These are phyloP conservation scores for Kalaharituber pfeilii DNA, from an alignment of 2,329 filamentous ascomycete genomes.

Conservation along the genomic window DNA sequence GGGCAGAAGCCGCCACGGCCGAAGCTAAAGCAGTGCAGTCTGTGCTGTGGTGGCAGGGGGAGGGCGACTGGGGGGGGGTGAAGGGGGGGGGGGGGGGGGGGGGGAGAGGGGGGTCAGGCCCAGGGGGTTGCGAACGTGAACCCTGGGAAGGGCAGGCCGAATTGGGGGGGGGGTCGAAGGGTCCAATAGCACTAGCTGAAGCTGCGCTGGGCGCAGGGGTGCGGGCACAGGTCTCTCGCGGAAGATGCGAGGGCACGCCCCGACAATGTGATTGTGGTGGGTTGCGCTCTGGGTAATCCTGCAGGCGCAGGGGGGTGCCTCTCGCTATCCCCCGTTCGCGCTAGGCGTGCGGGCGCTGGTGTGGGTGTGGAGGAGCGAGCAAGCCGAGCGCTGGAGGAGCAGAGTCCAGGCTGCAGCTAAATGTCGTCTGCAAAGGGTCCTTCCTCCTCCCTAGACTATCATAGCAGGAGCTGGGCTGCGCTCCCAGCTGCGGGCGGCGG, in stretches of 20 bases:
- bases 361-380: not conserved
- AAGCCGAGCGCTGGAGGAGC: not conserved
- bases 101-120: not conserved
- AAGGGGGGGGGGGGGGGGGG: not conserved
- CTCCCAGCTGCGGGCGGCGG: not conserved
- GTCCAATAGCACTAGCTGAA: constrained; percentile 1
- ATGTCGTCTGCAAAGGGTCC: too few relatives aligned
- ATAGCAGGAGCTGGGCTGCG: too few relatives aligned
- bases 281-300: not conserved
- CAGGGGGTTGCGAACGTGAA: not conserved
- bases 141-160: not conserved
- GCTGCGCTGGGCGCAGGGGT: not conserved
- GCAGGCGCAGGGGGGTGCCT: too few relatives aligned
- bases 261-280: not conserved
- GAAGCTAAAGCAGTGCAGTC: not conserved
- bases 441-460: too few relatives aligned
- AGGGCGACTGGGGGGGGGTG: not conserved
- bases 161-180: not conserved
- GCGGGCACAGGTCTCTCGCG: not conserved
- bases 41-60: not conserved
- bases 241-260: not conserved
- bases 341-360: not conserved
- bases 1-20: not conserved
- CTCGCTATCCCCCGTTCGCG: not conserved
- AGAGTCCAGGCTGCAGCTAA: not conserved